Percentiles rank a stretch among this genome's conserved stretches.
These are phyloP conservation scores for Podospora appendiculata DNA, from an alignment of 495 filamentous ascomycete genomes.

Conservation along the genomic window DNA sequence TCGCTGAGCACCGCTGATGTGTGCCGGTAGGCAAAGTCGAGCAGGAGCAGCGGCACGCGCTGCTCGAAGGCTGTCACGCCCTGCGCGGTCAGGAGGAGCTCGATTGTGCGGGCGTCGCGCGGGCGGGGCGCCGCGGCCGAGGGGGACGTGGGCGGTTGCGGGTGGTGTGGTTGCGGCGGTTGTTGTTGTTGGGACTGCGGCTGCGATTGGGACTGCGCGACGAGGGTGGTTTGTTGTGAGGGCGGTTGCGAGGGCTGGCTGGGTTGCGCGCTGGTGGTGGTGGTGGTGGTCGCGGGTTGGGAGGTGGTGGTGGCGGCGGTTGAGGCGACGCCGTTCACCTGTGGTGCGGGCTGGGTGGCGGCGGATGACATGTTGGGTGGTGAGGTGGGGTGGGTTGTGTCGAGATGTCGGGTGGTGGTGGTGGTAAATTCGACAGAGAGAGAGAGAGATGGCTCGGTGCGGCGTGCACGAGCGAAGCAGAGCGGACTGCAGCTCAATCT, in stretches of 20 bases:
- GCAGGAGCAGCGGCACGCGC: conserved; percentile 85
- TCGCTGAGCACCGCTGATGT: conserved; percentile 57
- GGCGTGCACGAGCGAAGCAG: no score
- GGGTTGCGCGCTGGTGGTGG: conserved; percentile 14
- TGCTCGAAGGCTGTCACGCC: conserved; percentile 89
- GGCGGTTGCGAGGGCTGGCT: conserved; percentile 4
- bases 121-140: conserved; percentile 64
- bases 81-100: conserved; percentile 79
- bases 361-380: not conserved
- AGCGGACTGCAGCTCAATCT: no score
- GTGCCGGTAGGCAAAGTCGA: conserved; percentile 94
- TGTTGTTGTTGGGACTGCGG: conserved; percentile 24
- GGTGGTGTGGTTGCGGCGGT: conserved; percentile 17
- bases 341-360: conserved; percentile 18
- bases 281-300: conserved; percentile 15
- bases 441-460: no score
- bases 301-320: conserved; percentile 24
- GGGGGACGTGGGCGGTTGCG: conserved; percentile 18
- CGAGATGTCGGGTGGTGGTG: no score
- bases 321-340: conserved; percentile 33
- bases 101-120: conserved; percentile 83
- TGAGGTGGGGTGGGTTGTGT: no score
- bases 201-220: conserved; percentile 17
- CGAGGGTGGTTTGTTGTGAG: conserved; percentile 25
- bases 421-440: no score